Conservation (phyloP, 305 asterid genomes). For the Plantago coronopus region DNA sequence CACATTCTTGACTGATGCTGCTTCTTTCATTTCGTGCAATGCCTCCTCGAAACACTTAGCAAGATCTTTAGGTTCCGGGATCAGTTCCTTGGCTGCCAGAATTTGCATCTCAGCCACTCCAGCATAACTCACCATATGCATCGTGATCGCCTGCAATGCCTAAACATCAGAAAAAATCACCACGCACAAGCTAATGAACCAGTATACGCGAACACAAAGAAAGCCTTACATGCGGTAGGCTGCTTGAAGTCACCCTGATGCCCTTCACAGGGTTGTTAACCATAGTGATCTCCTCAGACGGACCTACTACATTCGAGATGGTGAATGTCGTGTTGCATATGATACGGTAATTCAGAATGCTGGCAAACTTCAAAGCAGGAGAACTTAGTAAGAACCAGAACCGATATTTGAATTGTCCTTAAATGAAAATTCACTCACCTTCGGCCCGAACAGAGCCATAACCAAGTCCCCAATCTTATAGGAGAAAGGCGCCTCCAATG, state of each 20-base stretch:
- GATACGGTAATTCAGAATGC: constrained; percentile 55
- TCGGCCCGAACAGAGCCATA: constrained; percentile 46
- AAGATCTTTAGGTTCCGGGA: constrained; percentile 68
- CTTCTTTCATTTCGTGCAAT: constrained; percentile 61
- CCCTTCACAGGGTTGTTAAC: constrained; percentile 51
- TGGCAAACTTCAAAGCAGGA: constrained; percentile 22
- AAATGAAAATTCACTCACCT: constrained; percentile 32
- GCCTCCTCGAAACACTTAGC: constrained; percentile 73
- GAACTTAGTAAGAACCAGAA: background rate
- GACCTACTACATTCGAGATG: constrained; percentile 68
- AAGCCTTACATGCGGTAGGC: constrained; percentile 62
- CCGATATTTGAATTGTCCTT: no score
- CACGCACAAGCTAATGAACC: no score
- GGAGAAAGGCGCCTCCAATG: constrained; percentile 57
- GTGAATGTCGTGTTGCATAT: constrained; percentile 68
- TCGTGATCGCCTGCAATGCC: constrained; percentile 81
- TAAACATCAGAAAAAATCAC: no score
- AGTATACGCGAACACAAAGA: no score
- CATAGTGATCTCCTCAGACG: constrained; percentile 56
- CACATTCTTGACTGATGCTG: constrained; percentile 19
- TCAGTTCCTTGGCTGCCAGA: constrained; percentile 67
- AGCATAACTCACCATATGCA: constrained; percentile 89
- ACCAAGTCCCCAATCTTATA: constrained; percentile 42
- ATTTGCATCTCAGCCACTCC: constrained; percentile 80
- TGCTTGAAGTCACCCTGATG: constrained; percentile 43